A percentile compares a stretch with the other conserved stretches of the same genome.
Evolutionary conservation across 1,284 basidiomycete species (phyloP).

Genomic region (Papiliotrema nemorosa): DNA sequence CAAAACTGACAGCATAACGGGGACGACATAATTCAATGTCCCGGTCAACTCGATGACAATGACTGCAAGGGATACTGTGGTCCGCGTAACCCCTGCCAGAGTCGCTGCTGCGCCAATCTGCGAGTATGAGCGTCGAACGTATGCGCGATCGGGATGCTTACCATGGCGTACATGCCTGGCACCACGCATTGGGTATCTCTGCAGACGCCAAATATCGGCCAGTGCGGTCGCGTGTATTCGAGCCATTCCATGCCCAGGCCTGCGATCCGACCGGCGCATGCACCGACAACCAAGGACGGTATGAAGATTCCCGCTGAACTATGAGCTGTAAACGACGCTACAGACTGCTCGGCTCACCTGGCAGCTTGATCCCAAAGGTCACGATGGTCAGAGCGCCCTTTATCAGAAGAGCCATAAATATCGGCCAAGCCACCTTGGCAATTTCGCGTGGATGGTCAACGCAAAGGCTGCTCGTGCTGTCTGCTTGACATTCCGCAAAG

Average conservation of each 20-base stretch:
- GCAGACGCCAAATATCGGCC: conserved; percentile 64
- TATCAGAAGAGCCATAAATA: conserved; percentile 71
- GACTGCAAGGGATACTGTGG: conserved; percentile 79
- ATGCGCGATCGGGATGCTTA: conserved; percentile 7
- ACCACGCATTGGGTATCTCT: conserved; percentile 51
- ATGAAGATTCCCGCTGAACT: conserved; percentile 86
- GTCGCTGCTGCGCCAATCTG: conserved; percentile 79
- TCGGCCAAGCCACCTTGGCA: conserved; percentile 62
- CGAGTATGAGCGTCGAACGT: background rate
- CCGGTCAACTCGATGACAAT: conserved; percentile 97
- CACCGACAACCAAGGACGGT: conserved; percentile 94
- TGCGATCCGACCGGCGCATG: conserved; percentile 84
- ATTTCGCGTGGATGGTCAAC: conserved; percentile 65
- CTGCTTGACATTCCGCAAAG: conserved; percentile 75
- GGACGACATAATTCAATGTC: conserved; percentile 89
- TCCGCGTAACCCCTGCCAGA: conserved; percentile 74
- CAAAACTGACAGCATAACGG: conserved; percentile 81
- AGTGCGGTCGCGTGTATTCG: conserved; percentile 64
- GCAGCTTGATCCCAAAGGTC: conserved; percentile 91
- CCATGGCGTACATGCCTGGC: conserved; percentile 85
- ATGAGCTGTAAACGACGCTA: conserved; percentile 2
- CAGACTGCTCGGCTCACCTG: conserved; percentile 43
- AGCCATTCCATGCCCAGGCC: conserved; percentile 80
- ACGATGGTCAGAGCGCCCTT: conserved; percentile 81
- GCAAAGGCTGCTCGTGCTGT: conserved; percentile 66